Base-by-base conservation (phyloP, 2,329 filamentous ascomycete species). In the Xylaria multiplex region DNA sequence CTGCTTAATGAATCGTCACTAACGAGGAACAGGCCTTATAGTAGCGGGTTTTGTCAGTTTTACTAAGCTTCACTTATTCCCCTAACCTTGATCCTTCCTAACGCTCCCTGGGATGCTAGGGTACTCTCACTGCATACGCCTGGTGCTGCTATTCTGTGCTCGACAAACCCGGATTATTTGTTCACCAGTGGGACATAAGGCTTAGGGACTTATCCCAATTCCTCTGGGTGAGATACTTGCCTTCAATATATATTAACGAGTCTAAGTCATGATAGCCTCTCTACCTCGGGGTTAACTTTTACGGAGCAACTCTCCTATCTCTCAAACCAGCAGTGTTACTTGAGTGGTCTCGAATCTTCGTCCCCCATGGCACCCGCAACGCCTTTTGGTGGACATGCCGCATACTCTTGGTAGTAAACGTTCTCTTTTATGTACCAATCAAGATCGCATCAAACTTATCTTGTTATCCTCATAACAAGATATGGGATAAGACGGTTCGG, bases 331-430 rank as follows among this genome's bases (percentile, higher is more conserved):
- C 49, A 4, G n/a, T 52, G 7, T 9, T 52, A 9, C 16, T 24
- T 2, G 49, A 52, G n/a, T 52, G 49, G 49, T 32, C 24, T 35
- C 49, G 49, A 7, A 52, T 52, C 30, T 52, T 52, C 13, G 30
- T 52, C 14, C 49, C 49, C 6, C 27, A 16, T 35, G 49, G 49
- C 27, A 35, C 27, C 30, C 27, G 49, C 4, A 35, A 35, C 30
- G 3, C 6, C 6, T 52, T 52, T 14, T 52, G 35, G 24, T 52
- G 49, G 49, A 27, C 27, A 6, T 52, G 16, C 16, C 32, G 35
- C 16, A 11, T 13, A 2, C 30, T 52, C 14, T 24, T 52, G 16
- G 30, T 9, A 6, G 4, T 52, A 3, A 2, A 32, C 2, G 32
- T 14, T 27, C 16, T 52, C 2, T n/a, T 6, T 13, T 27, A 52